phyloP scores from a whole-genome alignment of 345 rosid genomes.

The Rhizophora apiculata region DNA sequence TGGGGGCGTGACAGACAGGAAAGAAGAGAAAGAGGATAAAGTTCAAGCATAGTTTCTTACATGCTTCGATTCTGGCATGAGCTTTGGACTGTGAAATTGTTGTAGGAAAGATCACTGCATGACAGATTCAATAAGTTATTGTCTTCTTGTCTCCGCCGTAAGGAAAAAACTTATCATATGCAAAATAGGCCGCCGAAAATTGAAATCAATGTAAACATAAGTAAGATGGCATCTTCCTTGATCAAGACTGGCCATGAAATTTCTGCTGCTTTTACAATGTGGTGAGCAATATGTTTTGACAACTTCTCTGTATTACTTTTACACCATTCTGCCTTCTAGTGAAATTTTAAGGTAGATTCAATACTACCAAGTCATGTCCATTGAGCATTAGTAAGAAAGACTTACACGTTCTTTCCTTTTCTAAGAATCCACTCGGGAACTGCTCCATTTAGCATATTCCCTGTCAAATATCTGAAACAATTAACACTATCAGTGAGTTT shows the following conservation, averaged over 20 bases:
- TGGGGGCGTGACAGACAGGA: too few relatives aligned
- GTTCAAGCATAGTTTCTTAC: constrained; percentile 21
- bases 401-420: constrained; percentile 4
- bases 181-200: too few relatives aligned
- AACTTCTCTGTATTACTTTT: too few relatives aligned
- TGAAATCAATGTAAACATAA: too few relatives aligned
- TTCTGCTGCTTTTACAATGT: too few relatives aligned
- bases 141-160: background rate
- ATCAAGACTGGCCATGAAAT: too few relatives aligned
- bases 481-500: too few relatives aligned
- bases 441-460: constrained; percentile 34
- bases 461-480: constrained; percentile 32
- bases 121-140: background rate
- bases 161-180: background rate
- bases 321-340: too few relatives aligned
- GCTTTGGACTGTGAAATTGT: constrained; percentile 18
- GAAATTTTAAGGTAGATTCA: too few relatives aligned
- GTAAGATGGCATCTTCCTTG: too few relatives aligned
- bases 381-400: background rate
- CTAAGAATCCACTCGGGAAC: constrained; percentile 29
- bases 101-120: constrained; percentile 41
- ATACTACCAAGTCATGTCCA: too few relatives aligned
- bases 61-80: constrained; percentile 10
- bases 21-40: background rate
- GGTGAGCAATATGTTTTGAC: too few relatives aligned